These are phyloP conservation scores for Fusarium musae DNA, from an alignment of 2,329 filamentous ascomycete genomes.

Conservation along the genomic window DNA sequence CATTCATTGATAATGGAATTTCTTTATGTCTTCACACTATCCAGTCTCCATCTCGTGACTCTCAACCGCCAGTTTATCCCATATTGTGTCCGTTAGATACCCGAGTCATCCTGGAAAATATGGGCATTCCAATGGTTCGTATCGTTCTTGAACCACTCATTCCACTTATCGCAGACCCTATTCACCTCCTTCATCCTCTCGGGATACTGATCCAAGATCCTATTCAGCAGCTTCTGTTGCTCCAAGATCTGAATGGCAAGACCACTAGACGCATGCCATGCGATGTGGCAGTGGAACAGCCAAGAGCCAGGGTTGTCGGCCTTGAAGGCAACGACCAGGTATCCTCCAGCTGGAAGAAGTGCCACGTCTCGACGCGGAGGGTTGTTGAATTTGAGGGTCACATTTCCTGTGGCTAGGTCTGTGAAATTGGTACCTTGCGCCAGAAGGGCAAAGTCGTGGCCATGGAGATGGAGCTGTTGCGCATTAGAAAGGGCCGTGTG, in stretches of 20 bases:
- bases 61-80: background rate
- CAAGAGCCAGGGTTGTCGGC: slow-evolving; percentile 20
- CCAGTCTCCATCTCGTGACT: background rate
- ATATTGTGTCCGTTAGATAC: background rate
- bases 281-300: slow-evolving; percentile 23
- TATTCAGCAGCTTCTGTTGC: slow-evolving; percentile 8
- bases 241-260: slow-evolving; percentile 24
- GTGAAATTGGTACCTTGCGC: slow-evolving; percentile 7
- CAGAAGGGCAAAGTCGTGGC: slow-evolving; percentile 24
- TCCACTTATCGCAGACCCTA: slow-evolving; percentile 24
- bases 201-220: slow-evolving; percentile 1
- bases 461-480: slow-evolving; percentile 2
- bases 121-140: slow-evolving; percentile 8
- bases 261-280: slow-evolving; percentile 23
- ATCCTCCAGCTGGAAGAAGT: slow-evolving; percentile 14
- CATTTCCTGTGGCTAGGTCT: background rate
- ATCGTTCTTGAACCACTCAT: slow-evolving; percentile 14
- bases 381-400: slow-evolving; percentile 15
- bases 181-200: slow-evolving; percentile 15
- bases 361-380: slow-evolving; percentile 24
- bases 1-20: background rate
- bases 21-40: background rate
- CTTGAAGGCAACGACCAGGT: slow-evolving; percentile 15
- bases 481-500: fast-evolving
- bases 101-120: slow-evolving; percentile 13